Conservation (phyloP, 2,329 filamentous ascomycete species). For the Fusarium redolens region DNA sequence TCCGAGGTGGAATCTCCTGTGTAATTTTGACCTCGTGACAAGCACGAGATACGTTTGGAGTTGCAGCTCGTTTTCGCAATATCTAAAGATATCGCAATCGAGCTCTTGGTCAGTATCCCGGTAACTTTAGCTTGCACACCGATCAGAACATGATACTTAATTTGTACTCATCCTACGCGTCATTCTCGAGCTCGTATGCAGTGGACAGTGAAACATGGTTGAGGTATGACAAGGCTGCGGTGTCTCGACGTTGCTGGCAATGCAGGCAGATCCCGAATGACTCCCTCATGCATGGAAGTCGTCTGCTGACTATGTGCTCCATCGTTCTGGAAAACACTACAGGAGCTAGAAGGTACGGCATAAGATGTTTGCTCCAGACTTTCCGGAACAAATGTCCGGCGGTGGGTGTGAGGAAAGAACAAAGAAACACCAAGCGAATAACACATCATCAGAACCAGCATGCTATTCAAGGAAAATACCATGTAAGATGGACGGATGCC, state of each 20-base stretch:
- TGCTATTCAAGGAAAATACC: constrained; percentile 18
- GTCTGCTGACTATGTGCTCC: constrained; percentile 42
- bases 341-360: constrained; percentile 10
- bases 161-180: constrained; percentile 18
- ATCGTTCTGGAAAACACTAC: constrained; percentile 23
- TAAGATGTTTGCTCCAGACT: constrained; percentile 20
- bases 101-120: constrained; percentile 2
- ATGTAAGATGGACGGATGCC: constrained; percentile 9
- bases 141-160: constrained; percentile 15
- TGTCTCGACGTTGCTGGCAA: constrained; percentile 42
- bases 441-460: constrained; percentile 21
- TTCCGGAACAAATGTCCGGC: constrained; percentile 4
- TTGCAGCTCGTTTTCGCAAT: constrained; percentile 7
- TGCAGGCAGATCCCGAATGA: constrained; percentile 43
- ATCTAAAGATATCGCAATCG: constrained; percentile 15
- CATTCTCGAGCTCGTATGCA: constrained; percentile 32
- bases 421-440: constrained; percentile 22
- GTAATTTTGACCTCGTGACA: constrained; percentile 24
- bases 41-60: constrained; percentile 2
- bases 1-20: constrained; percentile 18
- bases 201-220: constrained; percentile 41
- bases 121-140: constrained; percentile 12
- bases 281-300: constrained; percentile 40
- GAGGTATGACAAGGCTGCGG: constrained; percentile 39
- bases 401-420: constrained; percentile 16